These are phyloP conservation scores for Fusarium pseudonygamai DNA, from an alignment of 2,329 filamentous ascomycete genomes.

Conservation along the genomic window DNA sequence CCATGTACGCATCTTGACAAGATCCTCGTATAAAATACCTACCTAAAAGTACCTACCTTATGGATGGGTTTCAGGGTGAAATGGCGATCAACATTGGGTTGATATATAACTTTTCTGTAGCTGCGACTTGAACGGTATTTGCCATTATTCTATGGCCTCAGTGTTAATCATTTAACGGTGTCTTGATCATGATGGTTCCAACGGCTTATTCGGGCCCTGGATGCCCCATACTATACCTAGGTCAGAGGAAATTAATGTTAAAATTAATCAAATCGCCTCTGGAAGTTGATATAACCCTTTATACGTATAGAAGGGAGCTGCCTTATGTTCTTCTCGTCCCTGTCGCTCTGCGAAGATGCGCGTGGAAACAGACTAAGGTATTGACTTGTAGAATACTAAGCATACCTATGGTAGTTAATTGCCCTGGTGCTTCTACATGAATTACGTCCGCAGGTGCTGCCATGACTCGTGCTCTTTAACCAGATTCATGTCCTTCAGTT, in stretches of 20 bases:
- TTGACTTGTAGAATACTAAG: background rate
- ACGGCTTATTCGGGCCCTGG: background rate
- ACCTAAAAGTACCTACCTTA: background rate
- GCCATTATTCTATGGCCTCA: background rate
- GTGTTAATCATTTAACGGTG: background rate
- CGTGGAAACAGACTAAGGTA: background rate
- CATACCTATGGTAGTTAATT: background rate
- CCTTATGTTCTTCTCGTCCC: background rate
- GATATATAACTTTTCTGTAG: background rate
- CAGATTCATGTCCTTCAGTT: background rate
- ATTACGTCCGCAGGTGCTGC: background rate
- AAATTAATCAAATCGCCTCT: conserved; percentile 22
- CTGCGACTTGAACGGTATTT: background rate
- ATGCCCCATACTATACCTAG: background rate
- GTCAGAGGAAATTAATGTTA: conserved; percentile 30
- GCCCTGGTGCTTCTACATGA: background rate
- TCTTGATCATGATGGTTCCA: background rate
- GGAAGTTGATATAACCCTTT: conserved; percentile 2
- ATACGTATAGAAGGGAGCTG: background rate
- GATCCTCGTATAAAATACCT: background rate
- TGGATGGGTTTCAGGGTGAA: conserved; percentile 15
- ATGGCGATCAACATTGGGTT: conserved; percentile 13
- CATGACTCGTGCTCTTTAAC: background rate
- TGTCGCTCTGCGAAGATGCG: background rate
- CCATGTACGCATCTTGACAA: background rate